Conservation (phyloP, 768 basidiomycete genomes). For the Kondoa malvinella region DNA sequence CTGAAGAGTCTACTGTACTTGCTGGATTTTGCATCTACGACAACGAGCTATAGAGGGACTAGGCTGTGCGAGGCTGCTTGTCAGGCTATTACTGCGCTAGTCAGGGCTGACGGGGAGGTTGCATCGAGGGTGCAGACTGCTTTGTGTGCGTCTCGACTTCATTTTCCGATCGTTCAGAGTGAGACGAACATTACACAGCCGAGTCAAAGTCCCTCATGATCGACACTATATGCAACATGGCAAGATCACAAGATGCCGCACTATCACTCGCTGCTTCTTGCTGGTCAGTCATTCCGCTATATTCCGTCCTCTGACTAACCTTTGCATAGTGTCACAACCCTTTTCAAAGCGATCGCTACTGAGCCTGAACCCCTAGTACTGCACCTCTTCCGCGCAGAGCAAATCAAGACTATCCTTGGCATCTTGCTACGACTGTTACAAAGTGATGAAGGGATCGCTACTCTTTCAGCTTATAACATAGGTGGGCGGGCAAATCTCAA, state of each 20-base stretch:
- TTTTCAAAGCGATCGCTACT: neutral
- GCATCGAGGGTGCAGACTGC: constrained; percentile 1
- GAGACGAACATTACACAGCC: neutral
- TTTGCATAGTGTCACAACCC: neutral
- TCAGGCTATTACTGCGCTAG: neutral
- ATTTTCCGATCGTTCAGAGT: neutral
- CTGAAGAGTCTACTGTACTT: neutral
- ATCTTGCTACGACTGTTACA: constrained; percentile 18
- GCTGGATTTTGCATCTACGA: neutral
- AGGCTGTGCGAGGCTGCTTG: neutral
- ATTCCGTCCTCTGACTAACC: neutral
- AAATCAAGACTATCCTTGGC: constrained; percentile 4
- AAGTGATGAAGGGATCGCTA: constrained; percentile 9
- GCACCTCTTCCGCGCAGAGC: constrained; percentile 7
- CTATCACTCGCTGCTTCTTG: constrained; percentile 13
- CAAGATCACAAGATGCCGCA: neutral
- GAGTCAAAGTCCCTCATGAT: neutral
- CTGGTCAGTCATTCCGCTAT: constrained; percentile 7
- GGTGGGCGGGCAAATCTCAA: constrained; percentile 10
- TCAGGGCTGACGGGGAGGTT: neutral
- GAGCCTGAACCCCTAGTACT: constrained; percentile 3
- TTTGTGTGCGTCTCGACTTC: neutral
- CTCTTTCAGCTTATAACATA: constrained; percentile 13
- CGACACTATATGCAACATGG: neutral
- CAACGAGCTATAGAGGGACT: too few species aligned